phyloP scores from a whole-genome alignment of 805 yeast species.

The Millerozyma acaciae region DNA sequence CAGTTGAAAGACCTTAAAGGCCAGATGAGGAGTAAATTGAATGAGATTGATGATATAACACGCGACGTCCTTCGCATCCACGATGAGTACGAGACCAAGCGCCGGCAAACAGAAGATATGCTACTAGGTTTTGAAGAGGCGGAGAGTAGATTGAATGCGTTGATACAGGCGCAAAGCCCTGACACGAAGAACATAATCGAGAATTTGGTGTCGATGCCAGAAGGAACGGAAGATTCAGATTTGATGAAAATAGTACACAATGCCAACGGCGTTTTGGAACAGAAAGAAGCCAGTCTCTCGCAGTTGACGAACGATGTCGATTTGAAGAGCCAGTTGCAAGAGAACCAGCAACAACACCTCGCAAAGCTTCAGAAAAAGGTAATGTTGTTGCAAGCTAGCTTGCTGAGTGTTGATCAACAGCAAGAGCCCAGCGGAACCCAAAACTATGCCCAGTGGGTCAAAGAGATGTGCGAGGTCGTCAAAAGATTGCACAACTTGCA shows the following conservation, averaged over 20 bases:
- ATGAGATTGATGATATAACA: conserved; percentile 24
- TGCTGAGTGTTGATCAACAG: conserved; percentile 4
- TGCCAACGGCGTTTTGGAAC: not conserved
- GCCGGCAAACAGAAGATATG: conserved; percentile 22
- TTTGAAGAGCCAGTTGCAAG: conserved; percentile 3
- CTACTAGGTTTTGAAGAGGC: conserved; percentile 20
- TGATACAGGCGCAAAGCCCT: conserved; percentile 9
- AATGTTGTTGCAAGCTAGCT: not conserved
- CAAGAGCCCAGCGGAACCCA: conserved; percentile 8
- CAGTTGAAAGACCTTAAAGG: conserved; percentile 22
- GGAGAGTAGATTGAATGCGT: conserved; percentile 15
- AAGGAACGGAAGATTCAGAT: conserved; percentile 1
- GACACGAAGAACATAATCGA: conserved; percentile 8
- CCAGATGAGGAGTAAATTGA: conserved; percentile 23
- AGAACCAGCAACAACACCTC: conserved; percentile 7
- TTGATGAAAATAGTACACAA: not conserved
- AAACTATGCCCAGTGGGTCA: conserved; percentile 20
- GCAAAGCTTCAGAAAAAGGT: conserved; percentile 4
- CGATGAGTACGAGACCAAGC: conserved; percentile 19
- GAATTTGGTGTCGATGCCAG: conserved; percentile 2
- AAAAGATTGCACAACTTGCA: too few relatives aligned
- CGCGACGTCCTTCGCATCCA: conserved; percentile 23
- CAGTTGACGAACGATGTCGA: conserved; percentile 6
- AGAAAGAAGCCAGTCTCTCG: not conserved
- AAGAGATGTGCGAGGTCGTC: conserved; percentile 19